Evolutionary conservation across 306 rosid species (phyloP).

Genomic region (Pachyrhizus erosus): DNA sequence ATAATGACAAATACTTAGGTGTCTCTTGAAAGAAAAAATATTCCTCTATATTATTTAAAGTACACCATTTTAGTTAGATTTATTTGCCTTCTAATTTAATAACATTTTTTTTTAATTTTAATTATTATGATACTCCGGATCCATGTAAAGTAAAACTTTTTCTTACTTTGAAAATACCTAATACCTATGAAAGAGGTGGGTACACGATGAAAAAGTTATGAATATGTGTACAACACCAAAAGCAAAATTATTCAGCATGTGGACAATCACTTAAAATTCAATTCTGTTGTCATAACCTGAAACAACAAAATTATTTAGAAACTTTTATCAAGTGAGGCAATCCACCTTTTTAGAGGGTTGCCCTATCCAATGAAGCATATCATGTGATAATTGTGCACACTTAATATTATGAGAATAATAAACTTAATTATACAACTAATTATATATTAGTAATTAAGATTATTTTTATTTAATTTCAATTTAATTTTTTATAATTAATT

Average conservation of each 20-base stretch:
- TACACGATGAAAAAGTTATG: neutral
- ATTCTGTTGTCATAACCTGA: neutral
- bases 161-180: neutral
- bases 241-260: slow-evolving; percentile 2
- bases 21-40: neutral
- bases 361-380: neutral
- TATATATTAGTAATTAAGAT: neutral
- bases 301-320: neutral
- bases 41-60: neutral
- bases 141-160: neutral
- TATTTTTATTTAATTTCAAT: neutral
- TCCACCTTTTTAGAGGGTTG: neutral
- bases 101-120: neutral
- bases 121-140: neutral
- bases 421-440: neutral
- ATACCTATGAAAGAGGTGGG: slow-evolving; percentile 14
- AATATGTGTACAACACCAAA: slow-evolving; percentile 7
- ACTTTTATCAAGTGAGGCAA: neutral
- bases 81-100: neutral
- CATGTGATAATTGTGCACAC: neutral
- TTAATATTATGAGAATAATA: neutral
- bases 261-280: slow-evolving; percentile 16
- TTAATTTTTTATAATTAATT: neutral
- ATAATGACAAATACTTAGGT: neutral
- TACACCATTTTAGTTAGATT: neutral